Percentiles rank a stretch among this genome's conserved stretches.
Evolutionary conservation across 352 stramenopile genomes (phyloP).

Genomic region (Phytophthora megakarya): DNA sequence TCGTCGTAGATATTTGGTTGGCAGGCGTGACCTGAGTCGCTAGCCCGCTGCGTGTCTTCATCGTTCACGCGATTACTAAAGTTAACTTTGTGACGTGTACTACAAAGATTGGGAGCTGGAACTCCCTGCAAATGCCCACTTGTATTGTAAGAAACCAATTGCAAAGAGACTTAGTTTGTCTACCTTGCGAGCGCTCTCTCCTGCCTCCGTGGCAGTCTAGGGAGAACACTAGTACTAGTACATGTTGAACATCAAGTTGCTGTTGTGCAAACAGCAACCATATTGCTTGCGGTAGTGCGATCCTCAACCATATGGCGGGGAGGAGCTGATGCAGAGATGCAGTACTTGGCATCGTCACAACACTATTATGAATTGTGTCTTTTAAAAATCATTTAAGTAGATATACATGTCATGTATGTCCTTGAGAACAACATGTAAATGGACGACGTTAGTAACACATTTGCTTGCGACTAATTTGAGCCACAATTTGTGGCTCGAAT

Average conservation of each 20-base stretch:
- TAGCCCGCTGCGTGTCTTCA: neutral
- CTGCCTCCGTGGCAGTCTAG: neutral
- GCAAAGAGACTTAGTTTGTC: neutral
- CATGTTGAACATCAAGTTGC: neutral
- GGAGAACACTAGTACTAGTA: too few species aligned
- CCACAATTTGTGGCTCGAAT: too few species aligned
- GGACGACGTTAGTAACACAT: too few species aligned
- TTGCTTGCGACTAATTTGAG: too few species aligned
- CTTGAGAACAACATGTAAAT: too few species aligned
- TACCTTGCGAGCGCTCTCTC: neutral
- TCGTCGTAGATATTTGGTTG: neutral
- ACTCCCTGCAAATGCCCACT: neutral
- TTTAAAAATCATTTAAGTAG: too few species aligned
- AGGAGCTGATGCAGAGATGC: neutral
- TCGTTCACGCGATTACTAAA: conserved; percentile 8
- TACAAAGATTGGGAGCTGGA: conserved; percentile 9
- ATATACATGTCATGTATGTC: too few species aligned
- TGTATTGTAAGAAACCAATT: neutral
- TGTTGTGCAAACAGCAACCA: neutral
- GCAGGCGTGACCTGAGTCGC: neutral
- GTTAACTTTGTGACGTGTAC: conserved; percentile 9
- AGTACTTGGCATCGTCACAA: neutral
- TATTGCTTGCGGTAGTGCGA: neutral
- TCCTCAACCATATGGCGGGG: neutral
- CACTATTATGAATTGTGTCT: too few species aligned